phyloP scores from a whole-genome alignment of 495 filamentous ascomycete genomes.

The Penicillium tannophilum region DNA sequence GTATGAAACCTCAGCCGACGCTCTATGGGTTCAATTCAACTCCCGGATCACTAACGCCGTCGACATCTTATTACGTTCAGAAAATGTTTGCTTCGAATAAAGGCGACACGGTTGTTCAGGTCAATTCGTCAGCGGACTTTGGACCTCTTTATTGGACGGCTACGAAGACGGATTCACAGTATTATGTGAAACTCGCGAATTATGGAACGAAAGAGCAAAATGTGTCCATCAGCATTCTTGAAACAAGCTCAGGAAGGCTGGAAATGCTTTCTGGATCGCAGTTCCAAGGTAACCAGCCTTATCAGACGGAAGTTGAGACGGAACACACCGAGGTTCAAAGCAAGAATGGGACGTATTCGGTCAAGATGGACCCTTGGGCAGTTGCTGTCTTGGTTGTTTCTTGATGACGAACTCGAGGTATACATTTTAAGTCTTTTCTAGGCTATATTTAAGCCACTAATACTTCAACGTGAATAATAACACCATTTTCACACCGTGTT shows the following conservation, averaged over 20 bases:
- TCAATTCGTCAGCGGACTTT: conserved; percentile 41
- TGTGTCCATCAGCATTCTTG: conserved; percentile 28
- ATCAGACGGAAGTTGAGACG: conserved; percentile 24
- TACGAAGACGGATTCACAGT: conserved; percentile 35
- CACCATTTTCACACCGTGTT: background rate
- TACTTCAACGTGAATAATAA: background rate
- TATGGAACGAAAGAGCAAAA: conserved; percentile 27
- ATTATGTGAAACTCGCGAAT: conserved; percentile 40
- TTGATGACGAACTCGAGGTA: conserved; percentile 1
- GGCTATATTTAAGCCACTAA: background rate
- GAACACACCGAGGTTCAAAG: conserved; percentile 11
- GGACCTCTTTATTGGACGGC: conserved; percentile 64
- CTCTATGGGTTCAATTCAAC: conserved; percentile 47
- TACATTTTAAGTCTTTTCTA: background rate
- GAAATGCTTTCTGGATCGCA: conserved; percentile 30
- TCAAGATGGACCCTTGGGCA: conserved; percentile 33
- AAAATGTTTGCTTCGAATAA: conserved; percentile 53
- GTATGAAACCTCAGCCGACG: conserved; percentile 29
- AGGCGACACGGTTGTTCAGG: conserved; percentile 58
- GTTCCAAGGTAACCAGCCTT: conserved; percentile 26
- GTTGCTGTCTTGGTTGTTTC: conserved; percentile 33
- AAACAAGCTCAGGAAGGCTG: conserved; percentile 27
- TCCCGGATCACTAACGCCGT: conserved; percentile 43
- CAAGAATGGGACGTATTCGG: conserved; percentile 23
- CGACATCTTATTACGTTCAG: conserved; percentile 43